Evolutionary conservation across 495 filamentous ascomycete genomes (phyloP).

Genomic region (Neurospora sp.): DNA sequence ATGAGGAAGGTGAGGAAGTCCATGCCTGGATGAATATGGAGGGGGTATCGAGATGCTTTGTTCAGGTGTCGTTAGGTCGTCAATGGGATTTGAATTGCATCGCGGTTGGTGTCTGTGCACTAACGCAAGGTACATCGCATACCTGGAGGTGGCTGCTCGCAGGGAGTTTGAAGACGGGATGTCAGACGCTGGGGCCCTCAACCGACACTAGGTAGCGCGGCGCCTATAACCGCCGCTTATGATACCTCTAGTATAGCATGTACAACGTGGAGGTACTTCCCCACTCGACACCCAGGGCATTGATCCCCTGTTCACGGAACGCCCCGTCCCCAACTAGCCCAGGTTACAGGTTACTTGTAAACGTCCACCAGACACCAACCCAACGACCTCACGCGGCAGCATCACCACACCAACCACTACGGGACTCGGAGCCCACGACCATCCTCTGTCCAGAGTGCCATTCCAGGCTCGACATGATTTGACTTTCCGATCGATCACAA

Average conservation of each 20-base stretch:
- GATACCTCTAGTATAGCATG: neutral
- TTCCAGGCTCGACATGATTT: conserved; percentile 16
- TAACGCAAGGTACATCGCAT: neutral
- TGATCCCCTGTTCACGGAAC: neutral
- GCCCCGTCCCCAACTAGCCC: neutral
- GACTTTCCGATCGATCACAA: conserved; percentile 2
- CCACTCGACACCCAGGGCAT: neutral
- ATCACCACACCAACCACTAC: neutral
- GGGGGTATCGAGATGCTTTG: neutral
- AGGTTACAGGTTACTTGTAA: neutral
- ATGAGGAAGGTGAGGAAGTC: neutral
- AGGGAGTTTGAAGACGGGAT: neutral
- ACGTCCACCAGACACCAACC: neutral
- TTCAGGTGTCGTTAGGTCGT: neutral
- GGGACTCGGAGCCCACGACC: neutral
- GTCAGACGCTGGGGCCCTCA: neutral
- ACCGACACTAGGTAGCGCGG: neutral
- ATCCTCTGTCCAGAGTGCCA: neutral
- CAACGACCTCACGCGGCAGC: neutral
- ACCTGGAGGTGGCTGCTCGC: neutral
- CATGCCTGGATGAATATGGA: neutral
- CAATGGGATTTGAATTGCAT: neutral
- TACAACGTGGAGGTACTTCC: neutral
- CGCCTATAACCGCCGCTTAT: neutral
- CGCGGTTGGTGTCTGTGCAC: neutral